Percentiles rank a stretch among this genome's conserved stretches.
These are phyloP conservation scores for Chrysophaeum taylorii DNA, from an alignment of 352 stramenopile genomes.

Conservation along the genomic window DNA sequence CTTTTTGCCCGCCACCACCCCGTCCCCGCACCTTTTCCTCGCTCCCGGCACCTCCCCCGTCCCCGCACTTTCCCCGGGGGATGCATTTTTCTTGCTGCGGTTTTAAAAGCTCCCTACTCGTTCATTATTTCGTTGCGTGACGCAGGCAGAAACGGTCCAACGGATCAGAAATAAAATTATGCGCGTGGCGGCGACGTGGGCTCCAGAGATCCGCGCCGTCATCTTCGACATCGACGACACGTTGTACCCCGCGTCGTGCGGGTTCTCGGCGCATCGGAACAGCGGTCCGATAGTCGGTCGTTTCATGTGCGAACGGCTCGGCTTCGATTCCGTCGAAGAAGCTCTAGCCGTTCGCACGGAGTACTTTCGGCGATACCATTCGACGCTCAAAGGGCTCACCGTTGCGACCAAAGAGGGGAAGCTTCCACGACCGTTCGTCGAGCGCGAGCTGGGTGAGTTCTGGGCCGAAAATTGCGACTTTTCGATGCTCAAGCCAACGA, in stretches of 20 bases:
- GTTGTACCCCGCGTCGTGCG: constrained; percentile 1
- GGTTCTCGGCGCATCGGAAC: constrained; percentile 8
- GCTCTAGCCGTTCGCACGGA: not conserved
- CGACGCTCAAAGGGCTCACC: constrained; percentile 1
- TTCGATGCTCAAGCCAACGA: not conserved
- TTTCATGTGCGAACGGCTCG: not conserved
- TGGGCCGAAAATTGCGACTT: constrained; percentile 12
- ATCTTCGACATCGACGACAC: constrained; percentile 16
- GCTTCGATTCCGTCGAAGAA: not conserved
- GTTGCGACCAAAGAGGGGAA: not conserved
- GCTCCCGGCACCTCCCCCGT: too few relatives aligned
- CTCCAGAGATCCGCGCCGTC: too few relatives aligned
- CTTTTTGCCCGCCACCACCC: too few relatives aligned
- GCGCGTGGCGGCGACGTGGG: too few relatives aligned
- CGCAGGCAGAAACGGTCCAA: too few relatives aligned
- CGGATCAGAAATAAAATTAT: too few relatives aligned
- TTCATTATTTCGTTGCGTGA: too few relatives aligned
- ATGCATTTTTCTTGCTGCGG: too few relatives aligned
- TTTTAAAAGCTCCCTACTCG: too few relatives aligned
- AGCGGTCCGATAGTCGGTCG: not conserved
- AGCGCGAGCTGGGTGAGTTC: not conserved
- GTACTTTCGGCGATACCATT: not conserved
- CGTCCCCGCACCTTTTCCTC: too few relatives aligned
- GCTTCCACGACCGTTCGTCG: not conserved
- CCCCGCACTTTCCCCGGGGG: too few relatives aligned